Percentiles rank a stretch among this genome's conserved stretches.
phyloP scores from a whole-genome alignment of 371 early-diverging fungal species.

The Rhizopus arrhizus region DNA sequence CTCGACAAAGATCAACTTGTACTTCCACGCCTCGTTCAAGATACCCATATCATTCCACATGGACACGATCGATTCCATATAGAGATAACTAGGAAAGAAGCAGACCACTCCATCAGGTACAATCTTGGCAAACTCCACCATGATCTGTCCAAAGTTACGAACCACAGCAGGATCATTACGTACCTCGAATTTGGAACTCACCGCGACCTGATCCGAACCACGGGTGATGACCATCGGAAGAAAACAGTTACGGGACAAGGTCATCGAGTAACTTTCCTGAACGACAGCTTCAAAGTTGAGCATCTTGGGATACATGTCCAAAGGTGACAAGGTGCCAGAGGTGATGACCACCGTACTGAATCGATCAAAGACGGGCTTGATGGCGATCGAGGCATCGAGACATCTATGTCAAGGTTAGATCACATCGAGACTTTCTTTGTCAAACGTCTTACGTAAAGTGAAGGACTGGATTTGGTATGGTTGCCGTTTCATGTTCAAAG shows the following conservation, averaged over 20 bases:
- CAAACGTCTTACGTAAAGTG: slow-evolving; percentile 72
- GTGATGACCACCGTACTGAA: slow-evolving; percentile 99
- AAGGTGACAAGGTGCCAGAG: slow-evolving; percentile 98
- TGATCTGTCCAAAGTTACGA: slow-evolving; percentile 98
- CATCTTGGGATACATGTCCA: slow-evolving; percentile 99
- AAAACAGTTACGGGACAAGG: slow-evolving; percentile 92
- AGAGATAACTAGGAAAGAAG: slow-evolving; percentile 99
- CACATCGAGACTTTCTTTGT: neutral
- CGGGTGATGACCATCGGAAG: slow-evolving; percentile 96
- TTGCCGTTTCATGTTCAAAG: slow-evolving; percentile 90
- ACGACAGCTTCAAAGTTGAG: slow-evolving; percentile 88
- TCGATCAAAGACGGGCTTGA: slow-evolving; percentile 93
- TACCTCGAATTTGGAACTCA: slow-evolving; percentile 97
- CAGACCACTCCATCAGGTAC: slow-evolving; percentile 99
- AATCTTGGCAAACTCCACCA: slow-evolving; percentile 92
- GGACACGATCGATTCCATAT: slow-evolving; percentile 99
- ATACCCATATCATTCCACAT: slow-evolving; percentile 98
- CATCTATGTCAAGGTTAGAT: slow-evolving; percentile 61
- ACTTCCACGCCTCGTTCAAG: slow-evolving; percentile 91
- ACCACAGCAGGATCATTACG: slow-evolving; percentile 98
- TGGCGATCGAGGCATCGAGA: slow-evolving; percentile 97
- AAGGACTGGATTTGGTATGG: slow-evolving; percentile 93
- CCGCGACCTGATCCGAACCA: slow-evolving; percentile 96
- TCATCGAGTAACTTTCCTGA: slow-evolving; percentile 91
- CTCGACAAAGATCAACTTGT: slow-evolving; percentile 99